Evolutionary conservation across 352 stramenopile species (phyloP).

Genomic region (Pythium periplocum): DNA sequence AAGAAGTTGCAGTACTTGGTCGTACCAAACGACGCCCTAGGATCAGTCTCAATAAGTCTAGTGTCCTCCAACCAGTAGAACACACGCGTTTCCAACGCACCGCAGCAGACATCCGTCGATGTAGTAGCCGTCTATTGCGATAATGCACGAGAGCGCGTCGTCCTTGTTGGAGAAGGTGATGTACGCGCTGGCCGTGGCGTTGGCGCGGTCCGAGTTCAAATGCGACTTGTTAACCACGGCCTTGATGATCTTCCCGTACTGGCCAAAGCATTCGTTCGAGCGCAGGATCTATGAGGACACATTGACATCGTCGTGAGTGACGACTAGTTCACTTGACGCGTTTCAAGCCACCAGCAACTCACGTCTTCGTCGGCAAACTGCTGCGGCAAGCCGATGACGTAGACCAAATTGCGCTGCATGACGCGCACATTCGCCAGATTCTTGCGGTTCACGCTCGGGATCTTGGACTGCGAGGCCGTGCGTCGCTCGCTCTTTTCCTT

Average conservation of each 20-base stretch:
- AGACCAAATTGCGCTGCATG: constrained; percentile 94
- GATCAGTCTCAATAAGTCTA: neutral
- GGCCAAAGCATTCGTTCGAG: constrained; percentile 71
- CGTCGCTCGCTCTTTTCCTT: constrained; percentile 83
- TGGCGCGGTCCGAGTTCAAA: constrained; percentile 57
- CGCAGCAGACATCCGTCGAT: constrained; percentile 74
- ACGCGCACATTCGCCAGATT: constrained; percentile 89
- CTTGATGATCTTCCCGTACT: constrained; percentile 93
- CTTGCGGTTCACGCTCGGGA: constrained; percentile 58
- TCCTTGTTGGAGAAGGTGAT: constrained; percentile 91
- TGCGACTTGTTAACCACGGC: constrained; percentile 89
- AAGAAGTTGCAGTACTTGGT: constrained; percentile 97
- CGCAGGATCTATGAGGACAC: constrained; percentile 47
- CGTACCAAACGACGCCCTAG: constrained; percentile 90
- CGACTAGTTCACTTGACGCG: too few relatives aligned
- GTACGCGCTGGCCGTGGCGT: constrained; percentile 88
- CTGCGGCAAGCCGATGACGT: constrained; percentile 89
- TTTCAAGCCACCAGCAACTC: neutral
- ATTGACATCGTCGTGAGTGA: neutral
- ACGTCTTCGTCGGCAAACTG: constrained; percentile 82
- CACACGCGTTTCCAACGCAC: constrained; percentile 16
- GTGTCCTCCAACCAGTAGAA: too few relatives aligned
- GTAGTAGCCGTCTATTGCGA: constrained; percentile 88
- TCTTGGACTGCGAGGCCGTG: constrained; percentile 29
- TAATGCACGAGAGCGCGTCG: constrained; percentile 88